Conservation (phyloP, 768 basidiomycete genomes). For the Lactifluus rugatus region DNA sequence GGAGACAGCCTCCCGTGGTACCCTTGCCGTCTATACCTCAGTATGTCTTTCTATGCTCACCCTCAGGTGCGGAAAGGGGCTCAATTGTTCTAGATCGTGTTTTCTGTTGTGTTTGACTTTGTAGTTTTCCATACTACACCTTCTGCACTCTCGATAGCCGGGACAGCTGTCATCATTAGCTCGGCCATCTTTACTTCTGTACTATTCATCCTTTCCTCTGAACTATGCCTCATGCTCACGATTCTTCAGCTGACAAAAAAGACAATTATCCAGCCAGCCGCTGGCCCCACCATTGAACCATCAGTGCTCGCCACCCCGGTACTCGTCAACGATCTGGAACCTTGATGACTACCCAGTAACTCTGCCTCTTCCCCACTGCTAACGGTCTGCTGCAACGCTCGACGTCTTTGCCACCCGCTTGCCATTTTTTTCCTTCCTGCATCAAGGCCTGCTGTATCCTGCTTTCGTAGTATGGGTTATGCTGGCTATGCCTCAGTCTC, state of each 20-base stretch:
- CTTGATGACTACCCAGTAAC: not conserved
- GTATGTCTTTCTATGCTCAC: conserved; percentile 25
- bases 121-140: conserved; percentile 55
- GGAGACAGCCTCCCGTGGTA: conserved; percentile 54
- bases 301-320: not conserved
- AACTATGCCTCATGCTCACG: not conserved
- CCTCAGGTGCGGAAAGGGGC: not conserved
- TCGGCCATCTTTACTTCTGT: conserved; percentile 61
- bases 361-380: too few species aligned
- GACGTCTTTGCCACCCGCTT: too few species aligned
- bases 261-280: not conserved
- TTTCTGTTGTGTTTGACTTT: conserved; percentile 54
- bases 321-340: not conserved
- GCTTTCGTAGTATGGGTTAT: too few species aligned
- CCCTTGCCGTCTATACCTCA: conserved; percentile 51
- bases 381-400: too few species aligned
- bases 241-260: not conserved
- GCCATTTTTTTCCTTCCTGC: too few species aligned
- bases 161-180: conserved; percentile 52
- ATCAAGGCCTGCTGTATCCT: too few species aligned
- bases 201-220: conserved; percentile 20
- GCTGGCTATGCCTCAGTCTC: too few species aligned
- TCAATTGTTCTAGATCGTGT: conserved; percentile 38
- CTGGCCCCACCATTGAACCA: not conserved
- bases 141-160: conserved; percentile 47